Conservation (phyloP, 73 alveolate species). For the Tetrahymena elliotti region DNA sequence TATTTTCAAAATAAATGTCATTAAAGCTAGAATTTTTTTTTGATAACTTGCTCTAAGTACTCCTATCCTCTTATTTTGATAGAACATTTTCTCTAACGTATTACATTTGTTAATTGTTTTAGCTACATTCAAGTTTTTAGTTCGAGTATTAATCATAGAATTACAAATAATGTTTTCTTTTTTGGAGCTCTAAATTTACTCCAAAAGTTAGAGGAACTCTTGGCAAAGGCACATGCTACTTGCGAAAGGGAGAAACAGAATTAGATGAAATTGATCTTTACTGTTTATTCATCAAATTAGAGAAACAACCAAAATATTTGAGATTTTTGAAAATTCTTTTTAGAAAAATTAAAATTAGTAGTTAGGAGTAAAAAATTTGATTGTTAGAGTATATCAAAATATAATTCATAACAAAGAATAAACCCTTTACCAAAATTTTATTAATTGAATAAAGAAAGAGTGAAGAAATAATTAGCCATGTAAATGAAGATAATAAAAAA, state of each 20-base stretch:
- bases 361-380: too few species aligned
- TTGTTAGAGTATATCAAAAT: too few species aligned
- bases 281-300: not conserved
- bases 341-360: not conserved
- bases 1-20: not conserved
- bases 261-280: not conserved
- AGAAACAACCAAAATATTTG: not conserved
- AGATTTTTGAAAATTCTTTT: too few species aligned
- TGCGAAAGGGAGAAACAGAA: not conserved
- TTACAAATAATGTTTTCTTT: not conserved
- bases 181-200: not conserved
- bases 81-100: not conserved
- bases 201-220: not conserved
- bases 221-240: not conserved
- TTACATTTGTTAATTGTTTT: not conserved
- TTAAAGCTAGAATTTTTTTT: not conserved
- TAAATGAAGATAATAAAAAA: too few species aligned
- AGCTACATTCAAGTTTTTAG: not conserved
- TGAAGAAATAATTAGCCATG: too few species aligned
- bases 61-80: not conserved
- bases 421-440: too few species aligned
- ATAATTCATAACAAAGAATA: too few species aligned
- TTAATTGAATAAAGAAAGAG: too few species aligned
- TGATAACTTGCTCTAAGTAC: not conserved
- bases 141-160: not conserved